These are phyloP conservation scores for Acer campestre DNA, from an alignment of 345 rosid genomes.

Conservation along the genomic window DNA sequence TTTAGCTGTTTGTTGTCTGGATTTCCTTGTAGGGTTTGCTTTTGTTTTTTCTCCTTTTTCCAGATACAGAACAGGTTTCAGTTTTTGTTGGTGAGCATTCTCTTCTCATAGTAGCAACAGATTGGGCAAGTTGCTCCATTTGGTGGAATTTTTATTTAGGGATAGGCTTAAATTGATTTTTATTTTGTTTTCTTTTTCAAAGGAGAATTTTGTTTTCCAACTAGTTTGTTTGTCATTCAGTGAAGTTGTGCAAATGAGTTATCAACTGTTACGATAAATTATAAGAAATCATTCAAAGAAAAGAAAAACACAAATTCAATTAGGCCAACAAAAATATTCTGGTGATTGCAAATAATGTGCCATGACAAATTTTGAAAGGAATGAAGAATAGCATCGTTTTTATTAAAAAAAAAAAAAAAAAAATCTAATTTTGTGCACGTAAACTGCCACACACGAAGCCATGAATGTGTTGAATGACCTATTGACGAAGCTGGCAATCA, in stretches of 20 bases:
- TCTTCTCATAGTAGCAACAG: background rate
- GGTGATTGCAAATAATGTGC: background rate
- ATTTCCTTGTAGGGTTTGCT: background rate
- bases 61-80: background rate
- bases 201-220: too few species aligned
- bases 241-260: background rate
- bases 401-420: too few species aligned
- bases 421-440: background rate
- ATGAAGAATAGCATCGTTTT: background rate
- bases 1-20: background rate
- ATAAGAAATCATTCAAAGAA: background rate
- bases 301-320: background rate
- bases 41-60: background rate
- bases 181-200: too few species aligned
- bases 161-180: background rate
- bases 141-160: background rate
- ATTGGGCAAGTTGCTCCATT: constrained; percentile 1
- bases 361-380: background rate
- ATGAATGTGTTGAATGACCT: too few species aligned
- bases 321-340: too few species aligned
- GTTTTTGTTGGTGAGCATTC: background rate
- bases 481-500: background rate
- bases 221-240: background rate
- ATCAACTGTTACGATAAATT: background rate
- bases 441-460: background rate